A percentile compares a stretch with the other conserved stretches of the same genome.
Evolutionary conservation across 345 rosid species (phyloP).

Genomic region (Psidium friedrichsthalianum): DNA sequence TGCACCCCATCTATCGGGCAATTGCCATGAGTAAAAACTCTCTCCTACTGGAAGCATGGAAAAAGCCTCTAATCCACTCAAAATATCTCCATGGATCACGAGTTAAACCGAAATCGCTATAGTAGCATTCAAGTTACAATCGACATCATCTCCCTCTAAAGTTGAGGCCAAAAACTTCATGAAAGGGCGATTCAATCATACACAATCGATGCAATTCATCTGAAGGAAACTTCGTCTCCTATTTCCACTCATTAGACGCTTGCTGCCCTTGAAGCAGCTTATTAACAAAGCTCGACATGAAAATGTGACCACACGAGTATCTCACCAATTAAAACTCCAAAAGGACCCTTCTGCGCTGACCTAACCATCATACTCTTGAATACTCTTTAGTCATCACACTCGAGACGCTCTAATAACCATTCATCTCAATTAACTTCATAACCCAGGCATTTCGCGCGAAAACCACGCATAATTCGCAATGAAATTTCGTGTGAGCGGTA

Average conservation of each 20-base stretch:
- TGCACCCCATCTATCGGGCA: background rate
- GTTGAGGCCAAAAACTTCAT: background rate
- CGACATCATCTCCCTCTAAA: background rate
- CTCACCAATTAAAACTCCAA: background rate
- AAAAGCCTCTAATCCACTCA: background rate
- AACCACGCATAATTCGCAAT: background rate
- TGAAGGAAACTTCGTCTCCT: background rate
- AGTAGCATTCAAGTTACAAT: background rate
- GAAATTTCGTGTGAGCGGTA: background rate
- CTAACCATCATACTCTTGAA: background rate
- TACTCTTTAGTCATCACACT: background rate
- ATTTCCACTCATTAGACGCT: background rate
- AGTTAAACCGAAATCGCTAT: background rate
- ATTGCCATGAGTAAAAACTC: background rate
- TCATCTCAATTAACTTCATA: background rate
- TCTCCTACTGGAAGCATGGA: background rate
- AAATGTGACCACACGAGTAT: background rate
- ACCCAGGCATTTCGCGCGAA: background rate
- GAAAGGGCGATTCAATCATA: background rate
- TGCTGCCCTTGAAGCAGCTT: background rate
- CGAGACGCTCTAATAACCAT: background rate
- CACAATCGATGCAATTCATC: background rate
- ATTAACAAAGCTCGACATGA: background rate
- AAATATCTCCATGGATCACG: background rate
- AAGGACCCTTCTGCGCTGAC: background rate